Evolutionary conservation across 768 basidiomycete genomes (phyloP), one percentile per base, ranked within the genome.

Genomic region (Clathrus columnatus): DNA sequence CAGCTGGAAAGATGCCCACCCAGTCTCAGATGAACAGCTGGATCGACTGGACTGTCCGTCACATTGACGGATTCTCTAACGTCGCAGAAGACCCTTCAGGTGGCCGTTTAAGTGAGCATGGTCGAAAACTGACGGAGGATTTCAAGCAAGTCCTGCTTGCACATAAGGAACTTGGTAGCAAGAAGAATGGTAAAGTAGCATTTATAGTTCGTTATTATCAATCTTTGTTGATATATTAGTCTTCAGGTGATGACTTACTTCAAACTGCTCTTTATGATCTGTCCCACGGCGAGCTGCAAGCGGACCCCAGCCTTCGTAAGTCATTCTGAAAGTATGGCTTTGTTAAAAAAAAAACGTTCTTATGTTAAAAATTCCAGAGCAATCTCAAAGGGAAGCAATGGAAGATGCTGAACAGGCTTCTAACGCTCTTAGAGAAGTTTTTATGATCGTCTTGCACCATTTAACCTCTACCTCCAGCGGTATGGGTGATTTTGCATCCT

Each of bases 231-330:
- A 45, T n/a, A 20, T 29, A 20, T 28, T 5, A 27, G 32, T 46
- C 42, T 56, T 0, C 51, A 87, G 85, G 73, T 54, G 85, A 86
- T 58, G 76, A 85, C 57, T 56, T 82, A 45, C 63, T 87, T 1
- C 86, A 89, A 62, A 70, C 83, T 57, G 79, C 81, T 5, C 66
- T 86, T 32, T 87, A 80, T 78, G 81, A 85, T 60, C 68, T 88
- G 28, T 70, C 74, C 4, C 70, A 82, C 60, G 78, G 76, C 21
- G 80, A 86, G 30, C 24, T 50, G 28, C 24, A 26, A 10, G 20
- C 29, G 48, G 17, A 28, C 32, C n/a, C 21, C 20, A 24, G 16
- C 11, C 30, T 50, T 20, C 30, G 29, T 20, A 5, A 20, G 49
- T 53, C 16, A 47, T 18, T 47, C n/a, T 53, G 8, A 4, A 4